Conservation (phyloP, 148 eudicot genomes). For the Spergularia marina region DNA sequence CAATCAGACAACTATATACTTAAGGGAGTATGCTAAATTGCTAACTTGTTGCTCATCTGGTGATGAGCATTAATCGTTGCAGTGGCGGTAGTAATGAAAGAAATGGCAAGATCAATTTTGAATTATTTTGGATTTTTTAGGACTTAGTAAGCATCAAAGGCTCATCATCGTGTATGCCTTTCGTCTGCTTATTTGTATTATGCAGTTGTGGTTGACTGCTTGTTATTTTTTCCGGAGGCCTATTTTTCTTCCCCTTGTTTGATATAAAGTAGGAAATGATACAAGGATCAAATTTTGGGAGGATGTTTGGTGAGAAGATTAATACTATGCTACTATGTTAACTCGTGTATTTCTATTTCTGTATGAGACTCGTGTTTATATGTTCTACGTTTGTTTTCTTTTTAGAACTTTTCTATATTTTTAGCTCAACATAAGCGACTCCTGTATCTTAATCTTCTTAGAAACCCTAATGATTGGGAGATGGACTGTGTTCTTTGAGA, state of each 20-base stretch:
- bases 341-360: too few relatives aligned
- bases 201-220: background rate
- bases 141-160: background rate
- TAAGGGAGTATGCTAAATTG: background rate
- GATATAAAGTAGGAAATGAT: too few relatives aligned
- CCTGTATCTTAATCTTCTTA: too few relatives aligned
- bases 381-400: too few relatives aligned
- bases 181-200: background rate
- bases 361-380: too few relatives aligned
- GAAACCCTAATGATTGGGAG: too few relatives aligned
- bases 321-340: too few relatives aligned
- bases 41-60: background rate
- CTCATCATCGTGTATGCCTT: background rate
- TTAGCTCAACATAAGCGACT: too few relatives aligned
- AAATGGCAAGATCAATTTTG: background rate
- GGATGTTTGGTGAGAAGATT: too few relatives aligned
- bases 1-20: background rate
- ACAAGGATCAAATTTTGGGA: too few relatives aligned
- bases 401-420: too few relatives aligned
- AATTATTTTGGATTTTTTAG: background rate
- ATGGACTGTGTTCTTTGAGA: too few relatives aligned
- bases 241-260: background rate
- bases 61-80: background rate
- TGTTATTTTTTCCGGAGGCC: background rate
- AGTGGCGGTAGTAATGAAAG: background rate